phyloP scores from a whole-genome alignment of 78 protist genomes.

The Protostelium mycophagum region DNA sequence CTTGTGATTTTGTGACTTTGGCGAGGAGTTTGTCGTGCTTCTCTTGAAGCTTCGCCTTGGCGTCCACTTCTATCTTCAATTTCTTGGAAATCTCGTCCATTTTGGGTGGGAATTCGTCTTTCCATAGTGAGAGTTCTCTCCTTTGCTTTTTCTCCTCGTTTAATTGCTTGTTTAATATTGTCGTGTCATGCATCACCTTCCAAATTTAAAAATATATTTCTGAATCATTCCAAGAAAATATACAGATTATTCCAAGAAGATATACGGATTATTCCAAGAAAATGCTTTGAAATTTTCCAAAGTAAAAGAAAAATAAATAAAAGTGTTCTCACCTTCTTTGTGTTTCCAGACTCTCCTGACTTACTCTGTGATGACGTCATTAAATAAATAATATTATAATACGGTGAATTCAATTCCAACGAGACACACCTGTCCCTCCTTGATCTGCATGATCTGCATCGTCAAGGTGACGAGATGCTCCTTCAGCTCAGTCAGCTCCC shows the following conservation, averaged over 20 bases:
- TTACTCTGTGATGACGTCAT: too few species aligned
- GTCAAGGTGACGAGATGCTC: not conserved
- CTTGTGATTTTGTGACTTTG: not conserved
- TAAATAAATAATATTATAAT: too few species aligned
- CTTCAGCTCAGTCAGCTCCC: not conserved
- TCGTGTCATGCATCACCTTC: not conserved
- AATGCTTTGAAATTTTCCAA: too few species aligned
- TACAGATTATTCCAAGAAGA: too few species aligned
- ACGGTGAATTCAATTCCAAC: too few species aligned
- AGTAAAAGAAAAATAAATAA: too few species aligned
- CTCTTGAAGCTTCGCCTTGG: not conserved
- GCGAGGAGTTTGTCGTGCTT: not conserved
- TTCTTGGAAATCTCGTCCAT: not conserved
- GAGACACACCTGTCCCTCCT: too few species aligned
- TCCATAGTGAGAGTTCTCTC: not conserved
- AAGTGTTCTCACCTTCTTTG: too few species aligned
- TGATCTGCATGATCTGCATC: not conserved
- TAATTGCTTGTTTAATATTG: not conserved
- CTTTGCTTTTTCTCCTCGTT: not conserved
- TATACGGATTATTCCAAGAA: too few species aligned
- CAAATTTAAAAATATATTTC: too few species aligned
- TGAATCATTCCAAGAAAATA: too few species aligned
- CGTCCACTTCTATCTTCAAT: not conserved
- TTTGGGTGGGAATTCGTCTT: not conserved
- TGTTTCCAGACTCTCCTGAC: too few species aligned